phyloP scores from a whole-genome alignment of 495 filamentous ascomycete genomes.

The Ramalina peruviana region DNA sequence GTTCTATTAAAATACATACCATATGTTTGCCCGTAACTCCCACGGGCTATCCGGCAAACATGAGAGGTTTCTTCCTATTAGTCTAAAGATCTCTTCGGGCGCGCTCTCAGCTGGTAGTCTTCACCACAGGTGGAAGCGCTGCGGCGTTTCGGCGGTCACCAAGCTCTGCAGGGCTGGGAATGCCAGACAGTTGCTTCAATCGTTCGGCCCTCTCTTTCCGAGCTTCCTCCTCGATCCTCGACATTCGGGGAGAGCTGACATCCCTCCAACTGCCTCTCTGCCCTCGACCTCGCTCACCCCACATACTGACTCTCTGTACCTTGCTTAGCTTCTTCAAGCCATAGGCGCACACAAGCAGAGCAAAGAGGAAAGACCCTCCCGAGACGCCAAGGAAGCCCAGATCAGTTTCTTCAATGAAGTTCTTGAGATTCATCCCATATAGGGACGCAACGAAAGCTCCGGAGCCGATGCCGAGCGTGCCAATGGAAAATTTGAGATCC shows the following conservation, averaged over 20 bases:
- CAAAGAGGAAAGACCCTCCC: conserved; percentile 53
- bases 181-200: background rate
- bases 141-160: too few relatives aligned
- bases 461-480: conserved; percentile 78
- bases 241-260: conserved; percentile 25
- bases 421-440: conserved; percentile 98
- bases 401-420: conserved; percentile 95
- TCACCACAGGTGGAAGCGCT: too few relatives aligned
- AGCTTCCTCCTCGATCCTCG: conserved; percentile 28
- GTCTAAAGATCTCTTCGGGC: too few relatives aligned
- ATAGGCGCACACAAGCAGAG: conserved; percentile 60
- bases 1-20: too few relatives aligned
- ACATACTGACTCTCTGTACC: conserved; percentile 88
- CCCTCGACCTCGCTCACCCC: conserved; percentile 27
- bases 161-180: too few relatives aligned
- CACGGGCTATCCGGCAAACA: too few relatives aligned
- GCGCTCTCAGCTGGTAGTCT: too few relatives aligned
- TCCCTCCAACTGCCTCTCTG: conserved; percentile 16
- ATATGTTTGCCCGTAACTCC: too few relatives aligned
- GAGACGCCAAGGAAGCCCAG: conserved; percentile 72
- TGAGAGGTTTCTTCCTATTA: too few relatives aligned
- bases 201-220: conserved; percentile 19
- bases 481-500: conserved; percentile 91
- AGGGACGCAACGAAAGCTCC: conserved; percentile 92
- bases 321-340: conserved; percentile 69